Evolutionary conservation across 352 stramenopile species (phyloP).

Genomic region (Phytophthora fragariae): DNA sequence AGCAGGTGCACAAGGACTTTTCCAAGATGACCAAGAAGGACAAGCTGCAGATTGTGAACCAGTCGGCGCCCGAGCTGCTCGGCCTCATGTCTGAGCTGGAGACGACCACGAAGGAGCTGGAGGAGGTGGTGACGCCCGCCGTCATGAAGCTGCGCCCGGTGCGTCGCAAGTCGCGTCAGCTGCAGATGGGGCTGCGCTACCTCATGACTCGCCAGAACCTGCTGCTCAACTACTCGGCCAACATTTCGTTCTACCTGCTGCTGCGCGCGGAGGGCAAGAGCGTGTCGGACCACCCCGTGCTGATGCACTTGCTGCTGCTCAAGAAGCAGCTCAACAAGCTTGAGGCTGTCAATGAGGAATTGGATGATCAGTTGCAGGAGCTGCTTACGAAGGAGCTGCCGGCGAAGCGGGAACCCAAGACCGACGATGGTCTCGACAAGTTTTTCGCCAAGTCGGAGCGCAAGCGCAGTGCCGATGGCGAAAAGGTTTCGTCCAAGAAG

Average conservation of each 20-base stretch:
- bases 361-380: constrained; percentile 71
- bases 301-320: constrained; percentile 76
- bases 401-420: constrained; percentile 41
- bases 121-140: constrained; percentile 70
- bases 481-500: constrained; percentile 33
- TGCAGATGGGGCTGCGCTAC: constrained; percentile 76
- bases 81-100: constrained; percentile 77
- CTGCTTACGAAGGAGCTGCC: constrained; percentile 75
- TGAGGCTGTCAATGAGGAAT: constrained; percentile 55
- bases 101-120: constrained; percentile 66
- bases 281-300: constrained; percentile 78
- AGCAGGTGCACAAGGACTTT: constrained; percentile 84
- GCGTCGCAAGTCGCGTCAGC: constrained; percentile 58
- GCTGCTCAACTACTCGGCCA: constrained; percentile 85
- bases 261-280: constrained; percentile 82
- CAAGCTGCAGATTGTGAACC: constrained; percentile 88
- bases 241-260: constrained; percentile 90
- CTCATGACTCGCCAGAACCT: constrained; percentile 84
- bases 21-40: constrained; percentile 89
- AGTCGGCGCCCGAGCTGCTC: constrained; percentile 83
- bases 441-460: constrained; percentile 61
- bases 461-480: constrained; percentile 38
- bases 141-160: constrained; percentile 80
- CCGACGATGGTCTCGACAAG: constrained; percentile 73
- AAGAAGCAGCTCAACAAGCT: constrained; percentile 84